A percentile compares a stretch with the other conserved stretches of the same genome.
Conservation (phyloP, 306 rosid species). For the cucumber (Cucumis sativus) region Cucumber_9930_V3 NC_026660.2:30220001-30220500, state of each 20-base stretch:
- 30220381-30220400: background rate
- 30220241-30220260: background rate
- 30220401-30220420: background rate
- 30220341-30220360: background rate
- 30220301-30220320: background rate
- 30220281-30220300: background rate
- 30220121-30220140: conserved; percentile 58
- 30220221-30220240: background rate
- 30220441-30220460: background rate
- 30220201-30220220: background rate
- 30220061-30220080: background rate
- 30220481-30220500: background rate
- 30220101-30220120: conserved; percentile 52
- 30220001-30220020: background rate
- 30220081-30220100: conserved; percentile 25
- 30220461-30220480: background rate
- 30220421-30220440: background rate
- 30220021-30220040: background rate
- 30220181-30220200: conserved; percentile 13
- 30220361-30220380: background rate
- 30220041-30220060: background rate
- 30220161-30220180: conserved; percentile 77
- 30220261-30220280: background rate
- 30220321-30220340: background rate
- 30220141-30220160: conserved; percentile 48